Evolutionary conservation across 1,284 basidiomycete species (phyloP), one percentile per base, ranked within the genome.

Genomic region (Athelia psychrophila): DNA sequence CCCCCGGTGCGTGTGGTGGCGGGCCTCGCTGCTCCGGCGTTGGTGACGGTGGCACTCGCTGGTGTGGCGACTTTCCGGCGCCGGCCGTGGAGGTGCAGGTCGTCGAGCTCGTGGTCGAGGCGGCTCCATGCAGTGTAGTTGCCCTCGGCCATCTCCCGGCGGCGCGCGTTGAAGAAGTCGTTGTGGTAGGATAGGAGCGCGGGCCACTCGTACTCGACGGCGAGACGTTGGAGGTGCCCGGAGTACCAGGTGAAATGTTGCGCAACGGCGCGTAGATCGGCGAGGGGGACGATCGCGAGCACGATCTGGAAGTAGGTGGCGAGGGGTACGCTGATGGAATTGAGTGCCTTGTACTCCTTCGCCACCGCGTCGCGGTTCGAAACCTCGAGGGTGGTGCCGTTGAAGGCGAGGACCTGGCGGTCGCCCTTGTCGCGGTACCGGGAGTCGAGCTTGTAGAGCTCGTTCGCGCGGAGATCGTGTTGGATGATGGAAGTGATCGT

Each of bases 111-210:
- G 1, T 5, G 16, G 18, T 55, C 51, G 10, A 23, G 18, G 2
- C 3, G 16, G 1, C 45, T 51, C 56, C 56, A 57, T 3, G 40
- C 20, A 27, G 36, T 19, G 44, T 53, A 57, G 35, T 44, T 44
- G 1, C 51, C 51, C 1, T 42, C 15, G 18, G 40, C 40, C 56
- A 57, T 57, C 2, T 57, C 54, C 0, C 45, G 44, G n/a, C 54
- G 51, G 1, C 54, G 54, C 3, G 45, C 2, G 1, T 20, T 27
- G 27, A 44, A 49, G 27, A 53, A 57, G 23, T 44, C 36, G 40
- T 47, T 32, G 48, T 53, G 54, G 35, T 57, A 57, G 1, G 18
- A 4, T 16, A 55, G 49, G 4, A 42, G 45, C 44, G 49, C 47
- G n/a, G 49, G 49, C 47, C n/a, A 44, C 6, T 8, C 45, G 50